Percentiles rank a stretch among this genome's conserved stretches.
Conservation (phyloP, 2,329 filamentous ascomycete species). For the Arthroderma uncinatum region DNA sequence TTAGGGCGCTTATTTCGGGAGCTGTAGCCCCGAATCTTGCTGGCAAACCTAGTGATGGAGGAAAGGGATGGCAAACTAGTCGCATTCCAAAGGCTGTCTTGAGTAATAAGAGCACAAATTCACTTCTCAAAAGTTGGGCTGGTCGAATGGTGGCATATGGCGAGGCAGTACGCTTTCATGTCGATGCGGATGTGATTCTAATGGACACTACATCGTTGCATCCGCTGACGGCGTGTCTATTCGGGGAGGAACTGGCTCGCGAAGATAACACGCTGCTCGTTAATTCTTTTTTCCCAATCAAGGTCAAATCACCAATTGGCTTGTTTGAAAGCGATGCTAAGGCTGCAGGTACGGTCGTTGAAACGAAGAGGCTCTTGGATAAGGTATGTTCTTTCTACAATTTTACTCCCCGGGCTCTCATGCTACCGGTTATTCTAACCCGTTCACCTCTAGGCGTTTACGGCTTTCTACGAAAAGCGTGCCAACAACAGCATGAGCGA, state of each 20-base stretch:
- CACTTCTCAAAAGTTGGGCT: neutral
- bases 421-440: neutral
- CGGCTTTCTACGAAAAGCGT: neutral
- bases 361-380: neutral
- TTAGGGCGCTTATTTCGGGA: constrained; percentile 39
- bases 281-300: neutral
- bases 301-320: neutral
- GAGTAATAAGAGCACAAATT: constrained; percentile 16
- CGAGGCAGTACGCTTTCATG: neutral
- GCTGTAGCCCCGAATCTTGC: constrained; percentile 39
- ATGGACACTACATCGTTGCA: neutral
- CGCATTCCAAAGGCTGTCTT: constrained; percentile 20
- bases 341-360: neutral
- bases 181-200: neutral
- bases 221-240: constrained; percentile 6
- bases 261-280: neutral
- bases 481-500: neutral
- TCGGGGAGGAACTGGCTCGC: neutral
- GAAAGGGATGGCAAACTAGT: constrained; percentile 18
- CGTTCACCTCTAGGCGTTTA: neutral
- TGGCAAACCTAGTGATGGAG: constrained; percentile 15
- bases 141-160: neutral
- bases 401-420: neutral
- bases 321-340: neutral
- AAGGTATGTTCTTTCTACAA: neutral